phyloP scores from a whole-genome alignment of 345 rosid species.

The Sapria himalayana region DNA sequence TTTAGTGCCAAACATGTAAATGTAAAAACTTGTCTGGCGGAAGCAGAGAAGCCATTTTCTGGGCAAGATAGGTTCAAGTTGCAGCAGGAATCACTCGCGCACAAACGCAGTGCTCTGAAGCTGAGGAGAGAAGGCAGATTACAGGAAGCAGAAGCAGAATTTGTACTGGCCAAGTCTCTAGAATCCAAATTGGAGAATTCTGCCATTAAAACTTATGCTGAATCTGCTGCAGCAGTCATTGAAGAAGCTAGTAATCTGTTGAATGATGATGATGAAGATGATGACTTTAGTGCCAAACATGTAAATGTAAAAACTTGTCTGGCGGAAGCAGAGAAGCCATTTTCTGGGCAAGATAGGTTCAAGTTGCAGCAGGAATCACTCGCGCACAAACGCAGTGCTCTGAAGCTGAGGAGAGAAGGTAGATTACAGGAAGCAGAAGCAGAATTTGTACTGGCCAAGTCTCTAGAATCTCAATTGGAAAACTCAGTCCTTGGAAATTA shows the following conservation, averaged over 20 bases:
- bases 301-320: too few relatives aligned
- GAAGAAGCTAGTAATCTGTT: too few relatives aligned
- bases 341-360: slow-evolving; percentile 66
- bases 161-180: slow-evolving; percentile 70
- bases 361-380: slow-evolving; percentile 81
- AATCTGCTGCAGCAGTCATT: slow-evolving; percentile 17
- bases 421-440: slow-evolving; percentile 72
- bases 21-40: too few relatives aligned
- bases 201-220: slow-evolving; percentile 19
- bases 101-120: slow-evolving; percentile 76
- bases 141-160: slow-evolving; percentile 84
- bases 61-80: slow-evolving; percentile 68
- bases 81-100: slow-evolving; percentile 72
- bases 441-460: slow-evolving; percentile 71
- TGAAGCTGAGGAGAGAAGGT: slow-evolving; percentile 77
- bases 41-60: slow-evolving; percentile 49
- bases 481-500: too few relatives aligned
- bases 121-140: slow-evolving; percentile 59
- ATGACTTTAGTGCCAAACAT: too few relatives aligned
- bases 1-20: too few relatives aligned
- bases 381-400: slow-evolving; percentile 63
- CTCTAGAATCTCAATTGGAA: slow-evolving; percentile 76
- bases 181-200: slow-evolving; percentile 66
- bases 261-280: too few relatives aligned
- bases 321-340: too few relatives aligned